Base-by-base conservation (phyloP, 2,329 filamentous ascomycete species). In the Drechslera avenae region DNA sequence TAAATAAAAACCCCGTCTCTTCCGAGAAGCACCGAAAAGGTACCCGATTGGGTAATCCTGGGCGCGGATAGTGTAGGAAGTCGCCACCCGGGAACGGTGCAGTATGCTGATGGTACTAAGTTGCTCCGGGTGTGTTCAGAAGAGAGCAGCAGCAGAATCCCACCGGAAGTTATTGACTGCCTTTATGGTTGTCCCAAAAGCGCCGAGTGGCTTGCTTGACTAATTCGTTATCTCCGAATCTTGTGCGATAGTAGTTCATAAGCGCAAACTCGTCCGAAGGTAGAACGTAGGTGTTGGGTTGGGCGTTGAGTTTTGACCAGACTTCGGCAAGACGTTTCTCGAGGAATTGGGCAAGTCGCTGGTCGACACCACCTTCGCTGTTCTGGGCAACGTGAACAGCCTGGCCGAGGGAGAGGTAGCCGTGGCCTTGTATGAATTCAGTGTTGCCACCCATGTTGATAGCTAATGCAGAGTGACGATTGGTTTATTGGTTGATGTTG, bases 211-310 rank as follows among this genome's bases (percentile, higher is more conserved):
- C 82, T 43, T 73, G 74, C 60, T 79, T 78, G 17, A 81, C 78
- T 40, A 82, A 65, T 19, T 73, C 67, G 13, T 75, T 76, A 52
- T 83, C 82, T 23, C 76, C 71, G 67, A 88, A 91, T 8, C 87
- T 83, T 56, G 82, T 75, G 56, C 89, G 86, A 72, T 88, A 93
- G 73, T 87, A 93, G 78, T 94, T 95, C 83, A 95, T 91, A 53
- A 95, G 81, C 46, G 89, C 85, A 66, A 94, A 95, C 75, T 96
- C 90, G 73, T 90, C 85, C 56, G 82, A 79, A 28, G 79, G 85
- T 78, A 95, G 85, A 57, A 94, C 74, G 73, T 93, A 95, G n/a
- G 79, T 78, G 42, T 82, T 75, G 1, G 88, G 88, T 26, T 86
- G 77, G 3, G 79, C 77, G 62, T 86, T 76, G 49, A 95, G 81